Evolutionary conservation across 345 rosid species (phyloP), one percentile per base, ranked within the genome.

Genomic region (Cardamine resedifolia): DNA sequence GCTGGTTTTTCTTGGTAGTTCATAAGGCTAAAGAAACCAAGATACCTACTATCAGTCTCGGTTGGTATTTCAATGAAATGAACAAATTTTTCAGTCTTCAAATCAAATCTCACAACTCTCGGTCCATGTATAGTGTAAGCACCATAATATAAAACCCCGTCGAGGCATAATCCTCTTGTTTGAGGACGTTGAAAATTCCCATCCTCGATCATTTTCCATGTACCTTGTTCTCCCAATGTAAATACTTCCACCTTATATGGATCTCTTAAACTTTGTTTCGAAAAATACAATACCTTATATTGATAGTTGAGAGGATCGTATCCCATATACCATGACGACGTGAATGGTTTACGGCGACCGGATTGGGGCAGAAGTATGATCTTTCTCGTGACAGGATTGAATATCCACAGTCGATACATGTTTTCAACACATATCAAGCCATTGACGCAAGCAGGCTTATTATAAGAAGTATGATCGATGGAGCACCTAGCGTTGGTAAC

Each of bases 151-250:
- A 31, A 18, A 24, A 57, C 8, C 24, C 61, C 26, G 6, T 30
- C 15, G n/a, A 57, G 5, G 43, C n/a, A n/a, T n/a, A n/a, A n/a
- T n/a, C n/a, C n/a, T n/a, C n/a, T n/a, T n/a, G n/a, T n/a, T n/a
- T n/a, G n/a, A n/a, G n/a, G n/a, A n/a, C n/a, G n/a, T n/a, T n/a
- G n/a, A n/a, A n/a, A n/a, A n/a, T n/a, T n/a, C n/a, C n/a, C n/a
- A n/a, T n/a, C n/a, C n/a, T n/a, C n/a, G 9, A 57, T 57, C n/a
- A 33, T 57, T 10, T 33, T 57, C 62, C 43, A 31, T 57, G 44
- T 31, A 10, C 62, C 62, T 33, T 18, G 26, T 15, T 31, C 59
- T 7, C 21, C 59, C 36, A 53, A n/a, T 15, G 59, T 53, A 53
- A 53, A 15, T 36, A 53, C 36, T 27, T 27, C 36, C 1, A 27